Evolutionary conservation across 2,329 filamentous ascomycete genomes (phyloP).

Genomic region (Escovopsis sp.): DNA sequence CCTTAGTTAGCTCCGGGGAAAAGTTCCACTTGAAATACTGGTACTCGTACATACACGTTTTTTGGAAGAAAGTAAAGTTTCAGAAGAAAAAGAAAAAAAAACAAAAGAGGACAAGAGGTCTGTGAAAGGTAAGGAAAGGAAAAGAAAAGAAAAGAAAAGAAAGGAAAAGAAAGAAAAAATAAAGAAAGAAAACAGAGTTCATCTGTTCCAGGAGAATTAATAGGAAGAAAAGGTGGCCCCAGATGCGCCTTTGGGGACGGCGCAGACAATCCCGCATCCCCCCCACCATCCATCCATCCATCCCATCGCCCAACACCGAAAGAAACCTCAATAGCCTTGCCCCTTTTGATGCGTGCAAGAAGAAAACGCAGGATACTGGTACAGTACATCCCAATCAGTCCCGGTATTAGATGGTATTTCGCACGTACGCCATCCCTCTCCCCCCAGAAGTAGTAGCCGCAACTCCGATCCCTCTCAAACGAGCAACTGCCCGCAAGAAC

Average conservation of each 20-base stretch:
- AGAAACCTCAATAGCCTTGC: background rate
- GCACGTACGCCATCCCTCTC: background rate
- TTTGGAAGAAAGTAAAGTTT: too few relatives aligned
- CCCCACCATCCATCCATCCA: background rate
- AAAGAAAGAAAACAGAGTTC: too few relatives aligned
- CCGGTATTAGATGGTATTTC: slow-evolving; percentile 2
- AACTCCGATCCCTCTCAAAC: slow-evolving; percentile 3
- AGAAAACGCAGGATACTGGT: slow-evolving; percentile 1
- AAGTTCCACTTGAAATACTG: too few relatives aligned
- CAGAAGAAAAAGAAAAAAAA: too few relatives aligned
- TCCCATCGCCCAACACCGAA: background rate
- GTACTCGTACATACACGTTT: too few relatives aligned
- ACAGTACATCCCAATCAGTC: slow-evolving; percentile 1
- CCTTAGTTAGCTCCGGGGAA: too few relatives aligned
- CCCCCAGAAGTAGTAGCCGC: background rate
- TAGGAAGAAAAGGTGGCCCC: background rate
- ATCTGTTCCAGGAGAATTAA: too few relatives aligned
- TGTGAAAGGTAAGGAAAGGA: too few relatives aligned
- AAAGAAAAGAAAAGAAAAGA: too few relatives aligned
- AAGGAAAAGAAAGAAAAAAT: too few relatives aligned
- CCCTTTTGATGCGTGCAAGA: slow-evolving; percentile 2
- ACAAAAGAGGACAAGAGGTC: too few relatives aligned
- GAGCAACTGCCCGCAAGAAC: background rate
- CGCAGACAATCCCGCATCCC: background rate
- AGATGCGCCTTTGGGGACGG: background rate